Percentiles rank a stretch among this genome's conserved stretches.
phyloP scores from a whole-genome alignment of 805 yeast genomes.

The Monosporozyma servazzii region DNA sequence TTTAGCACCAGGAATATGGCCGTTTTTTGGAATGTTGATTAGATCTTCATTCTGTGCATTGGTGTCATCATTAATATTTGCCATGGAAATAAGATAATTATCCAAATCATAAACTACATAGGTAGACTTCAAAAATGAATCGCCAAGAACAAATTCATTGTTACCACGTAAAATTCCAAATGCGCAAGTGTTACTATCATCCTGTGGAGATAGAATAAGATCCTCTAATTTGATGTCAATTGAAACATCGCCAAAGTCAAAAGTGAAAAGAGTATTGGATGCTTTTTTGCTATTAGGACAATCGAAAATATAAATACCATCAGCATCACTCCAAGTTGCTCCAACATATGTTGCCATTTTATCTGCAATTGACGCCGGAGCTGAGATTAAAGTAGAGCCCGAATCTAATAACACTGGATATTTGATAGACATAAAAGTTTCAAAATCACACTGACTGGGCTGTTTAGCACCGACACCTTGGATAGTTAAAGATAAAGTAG shows the following conservation, averaged over 20 bases:
- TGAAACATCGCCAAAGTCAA: slow-evolving; percentile 50
- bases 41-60: slow-evolving; percentile 30
- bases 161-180: slow-evolving; percentile 33
- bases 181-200: slow-evolving; percentile 33
- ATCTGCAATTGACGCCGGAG: slow-evolving; percentile 33
- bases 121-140: slow-evolving; percentile 42
- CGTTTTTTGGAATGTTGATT: slow-evolving; percentile 35
- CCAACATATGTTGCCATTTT: slow-evolving; percentile 24
- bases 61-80: slow-evolving; percentile 31
- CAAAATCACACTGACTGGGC: slow-evolving; percentile 9
- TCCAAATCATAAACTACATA: slow-evolving; percentile 50
- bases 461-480: slow-evolving; percentile 30
- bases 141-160: slow-evolving; percentile 40
- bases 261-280: slow-evolving; percentile 15
- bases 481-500: slow-evolving; percentile 42
- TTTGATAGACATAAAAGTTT: slow-evolving; percentile 17
- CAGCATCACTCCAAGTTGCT: slow-evolving; percentile 30
- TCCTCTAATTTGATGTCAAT: slow-evolving; percentile 41
- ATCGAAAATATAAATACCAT: slow-evolving; percentile 34
- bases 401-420: slow-evolving; percentile 43
- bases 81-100: slow-evolving; percentile 35
- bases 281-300: slow-evolving; percentile 30
- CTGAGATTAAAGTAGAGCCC: slow-evolving; percentile 45
- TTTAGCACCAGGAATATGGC: slow-evolving; percentile 41
- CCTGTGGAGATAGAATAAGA: slow-evolving; percentile 23